A percentile compares a stretch with the other conserved stretches of the same genome.
phyloP scores from a whole-genome alignment of 2,329 filamentous ascomycete genomes.

The Phaeomoniella chlamydospora region DNA sequence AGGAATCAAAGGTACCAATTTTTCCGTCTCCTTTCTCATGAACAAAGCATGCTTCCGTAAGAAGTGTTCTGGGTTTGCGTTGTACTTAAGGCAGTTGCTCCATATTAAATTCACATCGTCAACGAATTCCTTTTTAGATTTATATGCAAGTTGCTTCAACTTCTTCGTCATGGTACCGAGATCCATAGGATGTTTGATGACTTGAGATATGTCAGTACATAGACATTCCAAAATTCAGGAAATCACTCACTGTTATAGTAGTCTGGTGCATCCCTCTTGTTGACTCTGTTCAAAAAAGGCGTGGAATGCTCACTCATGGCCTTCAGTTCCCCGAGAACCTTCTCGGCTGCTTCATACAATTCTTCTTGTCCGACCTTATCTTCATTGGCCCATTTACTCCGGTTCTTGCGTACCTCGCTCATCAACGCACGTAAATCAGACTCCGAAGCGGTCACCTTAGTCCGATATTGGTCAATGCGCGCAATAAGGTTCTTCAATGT shows the following conservation, averaged over 20 bases:
- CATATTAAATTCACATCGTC: conserved; percentile 88
- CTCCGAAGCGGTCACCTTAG: conserved; percentile 81
- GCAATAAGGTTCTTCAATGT: conserved; percentile 96
- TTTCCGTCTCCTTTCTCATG: conserved; percentile 96
- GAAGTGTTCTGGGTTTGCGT: conserved; percentile 75
- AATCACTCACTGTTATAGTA: conserved; percentile 64
- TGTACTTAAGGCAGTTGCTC: conserved; percentile 94
- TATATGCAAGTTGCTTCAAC: conserved; percentile 64
- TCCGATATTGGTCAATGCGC: conserved; percentile 83
- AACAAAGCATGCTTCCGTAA: conserved; percentile 84
- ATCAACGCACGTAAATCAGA: conserved; percentile 83
- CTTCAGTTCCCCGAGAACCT: conserved; percentile 92
- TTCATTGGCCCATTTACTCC: conserved; percentile 97
- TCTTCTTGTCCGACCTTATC: conserved; percentile 97
- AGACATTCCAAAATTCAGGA: conserved; percentile 9
- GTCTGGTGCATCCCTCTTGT: conserved; percentile 92
- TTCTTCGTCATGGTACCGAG: conserved; percentile 98
- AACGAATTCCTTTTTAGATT: conserved; percentile 89
- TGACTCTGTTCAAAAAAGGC: conserved; percentile 87
- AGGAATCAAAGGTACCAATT: conserved; percentile 85
- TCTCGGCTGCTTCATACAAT: conserved; percentile 90
- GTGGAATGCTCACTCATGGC: conserved; percentile 94
- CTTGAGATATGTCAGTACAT: conserved; percentile 24
- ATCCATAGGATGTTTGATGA: conserved; percentile 96
- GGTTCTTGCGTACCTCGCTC: conserved; percentile 93